These are phyloP conservation scores for Colletotrichum limetticola DNA, from an alignment of 2,329 filamentous ascomycete genomes.

Conservation along the genomic window DNA sequence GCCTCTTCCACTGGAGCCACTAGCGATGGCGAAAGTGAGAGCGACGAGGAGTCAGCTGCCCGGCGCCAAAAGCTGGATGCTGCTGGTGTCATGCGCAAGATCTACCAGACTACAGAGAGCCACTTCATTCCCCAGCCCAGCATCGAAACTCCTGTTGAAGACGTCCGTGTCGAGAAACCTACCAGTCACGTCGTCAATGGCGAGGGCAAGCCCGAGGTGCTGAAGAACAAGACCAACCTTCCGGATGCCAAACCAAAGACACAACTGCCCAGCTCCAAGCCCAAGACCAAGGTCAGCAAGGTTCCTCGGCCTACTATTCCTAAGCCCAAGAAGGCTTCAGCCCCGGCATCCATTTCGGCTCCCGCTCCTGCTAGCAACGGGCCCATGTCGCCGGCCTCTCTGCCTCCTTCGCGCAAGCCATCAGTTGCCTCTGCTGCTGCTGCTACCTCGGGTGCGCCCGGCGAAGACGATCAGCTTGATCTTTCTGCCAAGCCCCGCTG, in stretches of 20 bases:
- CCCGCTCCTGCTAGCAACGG: constrained; percentile 42
- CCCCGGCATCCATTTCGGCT: constrained; percentile 40
- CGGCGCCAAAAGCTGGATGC: constrained; percentile 67
- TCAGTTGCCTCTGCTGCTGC: constrained; percentile 71
- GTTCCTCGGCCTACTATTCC: constrained; percentile 46
- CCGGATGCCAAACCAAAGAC: constrained; percentile 53
- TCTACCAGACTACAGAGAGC: constrained; percentile 63
- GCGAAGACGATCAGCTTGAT: constrained; percentile 92
- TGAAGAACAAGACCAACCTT: constrained; percentile 47
- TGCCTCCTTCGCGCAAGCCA: constrained; percentile 80
- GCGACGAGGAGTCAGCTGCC: constrained; percentile 69
- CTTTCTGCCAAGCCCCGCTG: constrained; percentile 95
- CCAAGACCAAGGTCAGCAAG: constrained; percentile 58
- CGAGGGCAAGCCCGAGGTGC: constrained; percentile 52
- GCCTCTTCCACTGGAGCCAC: constrained; percentile 88
- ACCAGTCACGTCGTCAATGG: constrained; percentile 46
- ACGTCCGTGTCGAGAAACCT: constrained; percentile 61
- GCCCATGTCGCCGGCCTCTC: constrained; percentile 72
- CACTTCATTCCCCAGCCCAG: constrained; percentile 58
- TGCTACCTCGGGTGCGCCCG: constrained; percentile 62
- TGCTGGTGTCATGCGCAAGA: constrained; percentile 54
- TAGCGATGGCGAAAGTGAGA: constrained; percentile 78
- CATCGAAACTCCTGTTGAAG: constrained; percentile 66
- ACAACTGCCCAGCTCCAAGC: constrained; percentile 46
- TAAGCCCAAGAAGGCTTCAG: constrained; percentile 63